Percentiles rank a stretch among this genome's conserved stretches.
Conservation (phyloP, 305 asterid species). For the Fraxinus dipetala region DNA sequence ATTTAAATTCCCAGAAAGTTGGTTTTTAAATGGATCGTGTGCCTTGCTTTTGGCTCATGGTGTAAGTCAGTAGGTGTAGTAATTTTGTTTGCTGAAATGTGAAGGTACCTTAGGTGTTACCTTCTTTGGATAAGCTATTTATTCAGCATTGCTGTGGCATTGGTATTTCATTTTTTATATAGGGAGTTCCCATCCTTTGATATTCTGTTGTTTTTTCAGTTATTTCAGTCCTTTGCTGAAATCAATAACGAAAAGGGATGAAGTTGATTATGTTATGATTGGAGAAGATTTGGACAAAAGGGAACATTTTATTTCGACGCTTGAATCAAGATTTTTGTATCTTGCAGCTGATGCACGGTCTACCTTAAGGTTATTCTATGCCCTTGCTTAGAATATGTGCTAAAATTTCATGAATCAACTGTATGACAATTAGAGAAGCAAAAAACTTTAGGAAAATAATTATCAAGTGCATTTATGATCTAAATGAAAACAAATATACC, state of each 20-base stretch:
- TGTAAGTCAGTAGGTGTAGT: not conserved
- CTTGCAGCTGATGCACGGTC: slow-evolving; percentile 99
- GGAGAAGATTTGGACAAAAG: slow-evolving; percentile 81
- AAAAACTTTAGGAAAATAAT: not conserved
- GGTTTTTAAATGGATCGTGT: not conserved
- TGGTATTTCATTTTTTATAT: not conserved
- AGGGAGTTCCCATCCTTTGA: not conserved
- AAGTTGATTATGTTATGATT: slow-evolving; percentile 60
- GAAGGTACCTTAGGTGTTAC: not conserved
- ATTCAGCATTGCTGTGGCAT: not conserved
- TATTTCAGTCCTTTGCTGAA: slow-evolving; percentile 93
- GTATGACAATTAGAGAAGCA: not conserved
- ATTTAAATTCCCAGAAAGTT: not conserved
- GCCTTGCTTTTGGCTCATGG: not conserved
- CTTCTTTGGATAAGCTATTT: slow-evolving; percentile 6
- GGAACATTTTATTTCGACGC: slow-evolving; percentile 68
- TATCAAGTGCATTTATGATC: not conserved
- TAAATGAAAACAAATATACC: not conserved
- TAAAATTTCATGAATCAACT: slow-evolving; percentile 5
- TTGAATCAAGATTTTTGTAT: slow-evolving; percentile 82
- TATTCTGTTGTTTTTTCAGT: slow-evolving; percentile 44
- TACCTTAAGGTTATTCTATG: slow-evolving; percentile 64
- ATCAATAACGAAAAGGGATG: slow-evolving; percentile 59
- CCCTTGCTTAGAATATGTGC: slow-evolving; percentile 19
- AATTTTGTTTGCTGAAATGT: not conserved